Conservation (phyloP, 129 eudicot species). For the Arctium lappa region DNA sequence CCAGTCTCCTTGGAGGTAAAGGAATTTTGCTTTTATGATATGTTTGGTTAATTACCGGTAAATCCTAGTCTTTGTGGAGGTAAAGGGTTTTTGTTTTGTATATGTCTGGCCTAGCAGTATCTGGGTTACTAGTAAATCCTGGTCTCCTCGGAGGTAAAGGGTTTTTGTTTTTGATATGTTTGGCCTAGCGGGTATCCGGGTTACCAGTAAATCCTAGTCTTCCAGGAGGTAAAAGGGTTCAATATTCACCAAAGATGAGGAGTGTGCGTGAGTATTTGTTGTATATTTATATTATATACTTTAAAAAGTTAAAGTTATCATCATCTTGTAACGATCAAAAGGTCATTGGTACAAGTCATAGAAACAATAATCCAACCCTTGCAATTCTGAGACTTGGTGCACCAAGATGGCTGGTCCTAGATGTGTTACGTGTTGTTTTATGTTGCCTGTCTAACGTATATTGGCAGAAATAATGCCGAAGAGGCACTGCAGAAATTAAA, state of each 20-base stretch:
- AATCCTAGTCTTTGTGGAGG: neutral
- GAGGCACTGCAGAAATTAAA: conserved; percentile 84
- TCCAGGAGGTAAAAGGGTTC: neutral
- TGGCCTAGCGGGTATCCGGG: neutral
- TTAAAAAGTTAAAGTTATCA: neutral
- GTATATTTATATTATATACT: neutral
- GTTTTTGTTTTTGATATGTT: neutral
- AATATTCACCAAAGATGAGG: neutral
- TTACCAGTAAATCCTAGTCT: neutral
- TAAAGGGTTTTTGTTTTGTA: no score
- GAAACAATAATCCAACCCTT: neutral
- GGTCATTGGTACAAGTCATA: neutral
- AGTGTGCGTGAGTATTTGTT: neutral
- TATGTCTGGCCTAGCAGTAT: no score
- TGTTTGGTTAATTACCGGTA: neutral
- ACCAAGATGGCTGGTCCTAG: neutral
- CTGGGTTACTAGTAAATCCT: no score
- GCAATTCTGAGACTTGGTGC: neutral
- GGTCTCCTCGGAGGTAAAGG: neutral
- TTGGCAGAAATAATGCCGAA: conserved; percentile 69
- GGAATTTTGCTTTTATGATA: neutral
- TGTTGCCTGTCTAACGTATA: neutral
- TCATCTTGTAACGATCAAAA: neutral
- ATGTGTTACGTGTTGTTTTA: neutral
- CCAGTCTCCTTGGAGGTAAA: neutral